Percentiles rank a stretch among this genome's conserved stretches.
These are phyloP conservation scores for Kewa caespitosa DNA, from an alignment of 179 eudicot species.

Conservation along the genomic window DNA sequence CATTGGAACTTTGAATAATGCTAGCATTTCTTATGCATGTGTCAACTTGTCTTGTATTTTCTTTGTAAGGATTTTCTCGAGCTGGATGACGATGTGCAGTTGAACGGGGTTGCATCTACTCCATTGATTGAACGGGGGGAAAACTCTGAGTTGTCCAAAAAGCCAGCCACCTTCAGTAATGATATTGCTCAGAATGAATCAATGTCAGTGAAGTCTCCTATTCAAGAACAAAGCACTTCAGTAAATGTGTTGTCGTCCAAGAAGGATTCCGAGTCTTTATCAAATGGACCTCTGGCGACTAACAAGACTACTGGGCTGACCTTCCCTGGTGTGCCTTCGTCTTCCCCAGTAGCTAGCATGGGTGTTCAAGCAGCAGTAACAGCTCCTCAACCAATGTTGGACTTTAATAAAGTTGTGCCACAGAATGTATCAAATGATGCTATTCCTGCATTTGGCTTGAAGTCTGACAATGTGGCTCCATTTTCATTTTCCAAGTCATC, in stretches of 20 bases:
- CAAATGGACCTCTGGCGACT: slow-evolving; percentile 28
- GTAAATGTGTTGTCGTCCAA: slow-evolving; percentile 16
- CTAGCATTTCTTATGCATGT: too few species aligned
- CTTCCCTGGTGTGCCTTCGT: slow-evolving; percentile 17
- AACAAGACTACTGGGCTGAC: slow-evolving; percentile 24
- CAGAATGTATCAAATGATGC: slow-evolving; percentile 25
- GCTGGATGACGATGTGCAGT: slow-evolving; percentile 53
- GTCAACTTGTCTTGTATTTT: too few species aligned
- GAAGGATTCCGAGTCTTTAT: slow-evolving; percentile 21
- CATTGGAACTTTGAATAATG: too few species aligned
- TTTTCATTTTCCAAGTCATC: slow-evolving; percentile 26
- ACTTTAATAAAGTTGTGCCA: slow-evolving; percentile 25
- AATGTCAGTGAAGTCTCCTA: slow-evolving; percentile 17
- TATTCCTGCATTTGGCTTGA: slow-evolving; percentile 30
- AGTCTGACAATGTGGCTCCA: slow-evolving; percentile 38
- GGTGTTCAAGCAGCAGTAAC: slow-evolving; percentile 21
- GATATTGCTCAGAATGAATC: slow-evolving; percentile 17
- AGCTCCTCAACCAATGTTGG: slow-evolving; percentile 29
- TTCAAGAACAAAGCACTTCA: slow-evolving; percentile 28
- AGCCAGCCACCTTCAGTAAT: slow-evolving; percentile 21
- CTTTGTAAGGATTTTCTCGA: slow-evolving; percentile 53
- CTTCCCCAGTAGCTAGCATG: slow-evolving; percentile 28
- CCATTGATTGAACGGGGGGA: slow-evolving; percentile 28
- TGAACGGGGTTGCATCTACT: slow-evolving; percentile 38
- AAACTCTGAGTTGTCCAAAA: slow-evolving; percentile 28